Conservation (phyloP, 2,329 filamentous ascomycete genomes). For the Scedosporium apiospermum region DNA sequence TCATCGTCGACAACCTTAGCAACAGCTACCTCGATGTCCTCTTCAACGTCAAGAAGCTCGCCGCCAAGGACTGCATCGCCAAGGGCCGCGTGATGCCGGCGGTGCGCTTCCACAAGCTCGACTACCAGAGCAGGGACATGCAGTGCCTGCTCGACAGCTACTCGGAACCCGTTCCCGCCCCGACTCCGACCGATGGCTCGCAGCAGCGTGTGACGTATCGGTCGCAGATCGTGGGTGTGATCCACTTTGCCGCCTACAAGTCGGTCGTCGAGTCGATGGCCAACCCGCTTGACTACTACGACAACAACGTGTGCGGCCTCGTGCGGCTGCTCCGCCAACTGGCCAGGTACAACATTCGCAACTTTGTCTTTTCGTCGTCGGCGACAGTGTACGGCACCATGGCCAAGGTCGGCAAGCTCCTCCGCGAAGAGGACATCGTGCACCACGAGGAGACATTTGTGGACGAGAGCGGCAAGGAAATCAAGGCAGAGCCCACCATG, state of each 20-base stretch:
- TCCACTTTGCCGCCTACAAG: slow-evolving; percentile 61
- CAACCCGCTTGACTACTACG: slow-evolving; percentile 53
- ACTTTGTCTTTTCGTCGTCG: slow-evolving; percentile 58
- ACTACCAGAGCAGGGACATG: slow-evolving; percentile 27
- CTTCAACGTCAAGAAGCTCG: slow-evolving; percentile 17
- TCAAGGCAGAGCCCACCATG: slow-evolving; percentile 23
- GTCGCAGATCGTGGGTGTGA: slow-evolving; percentile 51
- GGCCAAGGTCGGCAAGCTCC: slow-evolving; percentile 37
- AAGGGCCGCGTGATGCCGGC: slow-evolving; percentile 15
- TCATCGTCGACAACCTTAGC: slow-evolving; percentile 34
- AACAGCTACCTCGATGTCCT: slow-evolving; percentile 30
- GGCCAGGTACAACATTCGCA: slow-evolving; percentile 51
- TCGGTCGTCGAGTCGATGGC: slow-evolving; percentile 55
- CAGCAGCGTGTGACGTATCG: slow-evolving; percentile 10
- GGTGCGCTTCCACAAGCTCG: slow-evolving; percentile 27
- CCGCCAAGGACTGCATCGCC: slow-evolving; percentile 16
- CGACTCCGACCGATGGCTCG: neutral
- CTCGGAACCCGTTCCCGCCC: slow-evolving; percentile 13
- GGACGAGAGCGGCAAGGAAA: slow-evolving; percentile 27
- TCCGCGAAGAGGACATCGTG: slow-evolving; percentile 47
- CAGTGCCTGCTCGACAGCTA: slow-evolving; percentile 26
- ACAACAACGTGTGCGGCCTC: slow-evolving; percentile 57
- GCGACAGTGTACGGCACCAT: slow-evolving; percentile 56
- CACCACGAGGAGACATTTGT: slow-evolving; percentile 36
- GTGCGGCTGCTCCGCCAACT: slow-evolving; percentile 49